A percentile compares a stretch with the other conserved stretches of the same genome.
These are phyloP conservation scores for Pulveroboletus sp. DNA, from an alignment of 768 basidiomycete species.

Conservation along the genomic window DNA sequence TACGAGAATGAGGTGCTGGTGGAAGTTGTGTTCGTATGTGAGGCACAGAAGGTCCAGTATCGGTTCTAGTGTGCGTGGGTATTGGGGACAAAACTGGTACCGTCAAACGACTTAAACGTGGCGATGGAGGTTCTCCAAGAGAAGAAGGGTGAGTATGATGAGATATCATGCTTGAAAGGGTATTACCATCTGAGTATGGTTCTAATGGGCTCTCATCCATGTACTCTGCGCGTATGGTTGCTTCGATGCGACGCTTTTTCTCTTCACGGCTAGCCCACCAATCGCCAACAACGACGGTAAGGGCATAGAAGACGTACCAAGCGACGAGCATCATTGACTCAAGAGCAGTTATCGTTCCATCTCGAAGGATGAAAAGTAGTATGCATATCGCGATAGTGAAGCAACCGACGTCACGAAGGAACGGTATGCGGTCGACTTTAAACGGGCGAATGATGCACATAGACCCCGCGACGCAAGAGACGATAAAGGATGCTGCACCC, in stretches of 20 bases:
- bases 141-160: slow-evolving; percentile 4
- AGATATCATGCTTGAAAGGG: slow-evolving; percentile 16
- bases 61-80: slow-evolving; percentile 36
- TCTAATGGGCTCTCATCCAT: slow-evolving; percentile 40
- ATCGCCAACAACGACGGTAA: slow-evolving; percentile 65
- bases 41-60: slow-evolving; percentile 35
- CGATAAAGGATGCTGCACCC: slow-evolving; percentile 94
- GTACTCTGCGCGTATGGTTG: slow-evolving; percentile 55
- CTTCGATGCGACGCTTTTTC: slow-evolving; percentile 42
- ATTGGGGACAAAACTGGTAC: slow-evolving; percentile 29
- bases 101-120: slow-evolving; percentile 8
- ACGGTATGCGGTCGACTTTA: slow-evolving; percentile 70
- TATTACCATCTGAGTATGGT: slow-evolving; percentile 64
- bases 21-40: slow-evolving; percentile 40
- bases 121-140: slow-evolving; percentile 7
- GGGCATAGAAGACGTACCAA: slow-evolving; percentile 75
- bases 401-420: slow-evolving; percentile 92
- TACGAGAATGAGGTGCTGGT: slow-evolving; percentile 37
- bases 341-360: slow-evolving; percentile 60
- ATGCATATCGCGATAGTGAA: slow-evolving; percentile 79
- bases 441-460: slow-evolving; percentile 98
- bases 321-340: slow-evolving; percentile 71
- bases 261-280: slow-evolving; percentile 70
- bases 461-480: slow-evolving; percentile 93
- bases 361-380: slow-evolving; percentile 73